phyloP scores from a whole-genome alignment of 768 basidiomycete species.

The Pleurotus salmoneostramineus region DNA sequence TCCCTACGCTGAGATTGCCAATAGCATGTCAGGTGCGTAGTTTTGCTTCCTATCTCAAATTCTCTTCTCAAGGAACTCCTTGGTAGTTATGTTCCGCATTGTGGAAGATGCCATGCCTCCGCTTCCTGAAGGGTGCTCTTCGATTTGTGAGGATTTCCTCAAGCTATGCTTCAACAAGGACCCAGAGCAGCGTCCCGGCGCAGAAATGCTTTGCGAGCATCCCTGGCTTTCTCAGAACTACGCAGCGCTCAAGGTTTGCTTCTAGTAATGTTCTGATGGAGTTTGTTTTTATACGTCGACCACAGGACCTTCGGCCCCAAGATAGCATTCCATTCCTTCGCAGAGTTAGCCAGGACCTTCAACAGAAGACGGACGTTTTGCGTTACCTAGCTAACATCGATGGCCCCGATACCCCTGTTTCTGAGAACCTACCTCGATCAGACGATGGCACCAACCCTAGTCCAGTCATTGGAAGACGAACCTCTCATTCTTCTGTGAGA shows the following conservation, averaged over 20 bases:
- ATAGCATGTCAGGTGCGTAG: constrained; percentile 81
- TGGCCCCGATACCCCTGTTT: constrained; percentile 34
- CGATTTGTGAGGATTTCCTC: constrained; percentile 76
- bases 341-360: constrained; percentile 83
- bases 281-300: background rate
- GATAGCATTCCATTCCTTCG: constrained; percentile 95
- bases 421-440: constrained; percentile 26
- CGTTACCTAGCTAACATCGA: constrained; percentile 50
- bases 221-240: constrained; percentile 84
- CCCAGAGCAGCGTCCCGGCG: constrained; percentile 76
- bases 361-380: constrained; percentile 57
- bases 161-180: constrained; percentile 89
- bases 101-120: constrained; percentile 92
- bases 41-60: constrained; percentile 7
- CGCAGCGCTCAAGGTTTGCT: constrained; percentile 67
- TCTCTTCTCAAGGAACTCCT: constrained; percentile 8
- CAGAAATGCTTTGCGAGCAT: constrained; percentile 84
- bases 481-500: constrained; percentile 34
- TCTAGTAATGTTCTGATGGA: background rate
- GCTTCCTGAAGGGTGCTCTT: constrained; percentile 75
- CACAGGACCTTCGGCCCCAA: constrained; percentile 78
- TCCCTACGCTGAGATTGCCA: constrained; percentile 86
- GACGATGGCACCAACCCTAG: constrained; percentile 34
- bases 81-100: constrained; percentile 91
- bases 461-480: constrained; percentile 33